Conservation (phyloP, 2,329 filamentous ascomycete genomes). For the Gaeumannomyces tritici region DNA sequence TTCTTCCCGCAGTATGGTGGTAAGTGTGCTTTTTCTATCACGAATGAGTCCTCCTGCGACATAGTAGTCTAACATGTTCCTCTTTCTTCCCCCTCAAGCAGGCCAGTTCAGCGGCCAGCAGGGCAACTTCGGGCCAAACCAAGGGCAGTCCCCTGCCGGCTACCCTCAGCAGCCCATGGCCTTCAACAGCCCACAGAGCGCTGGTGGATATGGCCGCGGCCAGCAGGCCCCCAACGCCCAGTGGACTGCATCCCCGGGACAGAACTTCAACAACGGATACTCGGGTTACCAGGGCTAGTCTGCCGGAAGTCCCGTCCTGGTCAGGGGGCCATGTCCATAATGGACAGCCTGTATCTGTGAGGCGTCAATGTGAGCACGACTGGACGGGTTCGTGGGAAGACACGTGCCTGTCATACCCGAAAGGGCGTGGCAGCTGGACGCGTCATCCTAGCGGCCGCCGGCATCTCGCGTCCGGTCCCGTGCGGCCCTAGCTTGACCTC, state of each 20-base stretch:
- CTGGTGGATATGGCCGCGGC: constrained; percentile 77
- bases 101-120: constrained; percentile 56
- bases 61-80: constrained; percentile 37
- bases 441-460: too few relatives aligned
- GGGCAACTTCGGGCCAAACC: constrained; percentile 50
- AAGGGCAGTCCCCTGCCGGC: constrained; percentile 50
- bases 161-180: constrained; percentile 62
- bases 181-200: constrained; percentile 63
- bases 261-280: constrained; percentile 51
- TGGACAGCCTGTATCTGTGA: neutral
- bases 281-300: constrained; percentile 51
- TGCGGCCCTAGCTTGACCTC: neutral
- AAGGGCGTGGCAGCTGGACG: neutral
- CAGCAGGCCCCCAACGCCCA: constrained; percentile 47
- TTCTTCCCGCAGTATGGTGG: constrained; percentile 95
- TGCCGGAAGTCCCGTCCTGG: neutral
- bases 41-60: neutral
- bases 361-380: neutral
- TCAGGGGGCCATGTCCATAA: neutral
- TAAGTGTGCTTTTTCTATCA: constrained; percentile 24
- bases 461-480: neutral
- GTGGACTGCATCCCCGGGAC: constrained; percentile 39
- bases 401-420: neutral
- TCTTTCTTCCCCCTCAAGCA: constrained; percentile 11
- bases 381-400: neutral